Base-by-base conservation (phyloP, 495 filamentous ascomycete species). In the Darksidea phi region DNA sequence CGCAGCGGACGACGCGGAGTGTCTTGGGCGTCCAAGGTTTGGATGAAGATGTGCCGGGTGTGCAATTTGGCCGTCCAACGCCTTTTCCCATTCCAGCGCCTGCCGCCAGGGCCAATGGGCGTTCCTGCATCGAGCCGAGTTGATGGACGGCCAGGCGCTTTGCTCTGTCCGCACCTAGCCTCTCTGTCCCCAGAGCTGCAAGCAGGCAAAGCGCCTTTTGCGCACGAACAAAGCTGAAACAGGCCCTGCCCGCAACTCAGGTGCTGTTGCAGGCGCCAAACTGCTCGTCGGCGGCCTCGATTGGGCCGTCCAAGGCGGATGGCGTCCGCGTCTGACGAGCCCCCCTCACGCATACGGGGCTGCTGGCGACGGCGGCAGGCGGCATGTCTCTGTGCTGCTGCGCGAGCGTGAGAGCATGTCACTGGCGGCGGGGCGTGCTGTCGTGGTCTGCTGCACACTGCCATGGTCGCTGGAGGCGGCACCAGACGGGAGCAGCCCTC, bases 181-280 rank as follows among this genome's bases (percentile, higher is more conserved):
- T 32, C 28, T 10, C 28, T 10, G n/a, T 10, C 28, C 28, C 10
- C 28, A 32, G 3, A 10, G 28, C 28, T 32, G 28, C 28, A 32
- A 32, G 28, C 28, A 32, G 28, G 28, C 28, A 32, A 32, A 32
- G 28, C 28, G 28, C 28, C 28, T 32, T 32, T 32, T 32, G 28
- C 48, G 8, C 20, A 50, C 41, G 18, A 48, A 28, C 57, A 42
- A 61, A 47, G 57, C 57, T 61, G 57, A 61, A 61, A 61, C 57
- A 5, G 13, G 12, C 18, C 23, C 32, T 25, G 18, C 8, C 36
- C 37, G 91, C 23, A 20, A 18, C 52, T 41, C 52, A 20, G 37
- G 37, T 34, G 28, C 28, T 3, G 28, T 10, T 32, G 28, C 28
- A 37, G 54, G 13, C 42, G 54, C 45, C 23, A 11, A 48, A 3